A percentile compares a stretch with the other conserved stretches of the same genome.
These are phyloP conservation scores for Metrosideros polymorpha DNA, from an alignment of 441 rosid species.

Conservation along the genomic window DNA sequence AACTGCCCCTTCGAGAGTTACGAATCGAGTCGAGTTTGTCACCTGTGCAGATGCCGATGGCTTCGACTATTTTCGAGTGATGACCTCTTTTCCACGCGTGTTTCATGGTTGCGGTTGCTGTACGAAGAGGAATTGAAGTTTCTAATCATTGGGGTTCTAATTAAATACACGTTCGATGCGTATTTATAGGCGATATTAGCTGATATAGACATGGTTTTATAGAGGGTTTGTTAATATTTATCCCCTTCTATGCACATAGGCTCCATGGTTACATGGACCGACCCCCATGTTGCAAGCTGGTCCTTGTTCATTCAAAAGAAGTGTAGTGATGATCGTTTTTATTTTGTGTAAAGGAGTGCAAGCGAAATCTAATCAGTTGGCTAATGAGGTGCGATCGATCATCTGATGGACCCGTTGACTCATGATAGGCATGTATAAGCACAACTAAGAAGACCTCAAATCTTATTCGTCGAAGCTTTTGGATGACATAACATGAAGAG, in stretches of 20 bases:
- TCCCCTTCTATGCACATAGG: not conserved
- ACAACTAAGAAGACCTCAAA: not conserved
- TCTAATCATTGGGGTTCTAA: not conserved
- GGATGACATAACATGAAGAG: not conserved
- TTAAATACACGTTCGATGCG: not conserved
- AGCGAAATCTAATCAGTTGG: not conserved
- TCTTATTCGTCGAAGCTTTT: not conserved
- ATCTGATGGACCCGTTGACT: not conserved
- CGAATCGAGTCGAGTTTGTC: not conserved
- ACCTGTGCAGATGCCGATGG: not conserved
- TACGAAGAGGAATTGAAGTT: not conserved
- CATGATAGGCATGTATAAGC: not conserved
- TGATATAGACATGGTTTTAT: not conserved
- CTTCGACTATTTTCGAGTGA: not conserved
- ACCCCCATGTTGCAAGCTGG: not conserved
- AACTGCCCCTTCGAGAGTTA: not conserved
- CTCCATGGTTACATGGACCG: not conserved
- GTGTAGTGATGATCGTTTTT: not conserved
- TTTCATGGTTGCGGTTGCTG: not conserved
- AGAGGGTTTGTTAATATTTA: not conserved
- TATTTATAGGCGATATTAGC: not conserved
- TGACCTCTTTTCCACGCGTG: not conserved
- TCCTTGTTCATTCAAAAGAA: not conserved
- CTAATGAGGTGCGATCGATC: not conserved
- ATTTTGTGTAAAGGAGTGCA: not conserved